Conservation (phyloP, 305 asterid species). For the Nicotiana rustica region DNA sequence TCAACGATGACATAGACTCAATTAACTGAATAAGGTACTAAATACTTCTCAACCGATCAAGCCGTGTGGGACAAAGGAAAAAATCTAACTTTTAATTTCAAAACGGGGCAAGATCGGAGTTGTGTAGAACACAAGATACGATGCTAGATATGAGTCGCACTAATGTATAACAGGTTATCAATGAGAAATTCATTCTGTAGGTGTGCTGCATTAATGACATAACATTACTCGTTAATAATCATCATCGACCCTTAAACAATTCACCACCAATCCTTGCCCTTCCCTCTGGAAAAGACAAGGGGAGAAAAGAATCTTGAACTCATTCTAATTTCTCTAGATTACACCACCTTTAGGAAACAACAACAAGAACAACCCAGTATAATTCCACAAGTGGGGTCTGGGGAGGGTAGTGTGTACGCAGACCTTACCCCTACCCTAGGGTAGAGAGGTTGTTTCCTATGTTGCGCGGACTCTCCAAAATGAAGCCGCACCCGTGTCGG, state of each 20-base stretch:
- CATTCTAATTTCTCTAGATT: slow-evolving; percentile 14
- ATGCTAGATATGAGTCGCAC: background rate
- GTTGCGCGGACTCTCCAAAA: too few relatives aligned
- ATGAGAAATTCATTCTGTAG: too few relatives aligned
- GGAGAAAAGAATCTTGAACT: background rate
- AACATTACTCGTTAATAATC: background rate
- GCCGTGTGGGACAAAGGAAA: background rate
- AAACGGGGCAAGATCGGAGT: background rate
- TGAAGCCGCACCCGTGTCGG: too few relatives aligned
- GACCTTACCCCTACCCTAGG: too few relatives aligned
- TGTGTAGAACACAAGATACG: background rate
- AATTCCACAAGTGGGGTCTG: too few relatives aligned
- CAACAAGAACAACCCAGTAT: too few relatives aligned
- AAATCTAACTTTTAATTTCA: background rate
- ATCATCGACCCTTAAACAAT: background rate
- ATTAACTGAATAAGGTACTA: background rate
- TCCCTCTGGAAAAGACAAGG: background rate
- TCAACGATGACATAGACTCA: background rate
- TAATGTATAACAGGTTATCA: background rate
- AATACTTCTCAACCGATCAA: slow-evolving; percentile 8
- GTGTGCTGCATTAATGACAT: too few relatives aligned
- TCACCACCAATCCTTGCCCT: background rate
- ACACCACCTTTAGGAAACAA: too few relatives aligned
- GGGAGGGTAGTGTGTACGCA: too few relatives aligned
- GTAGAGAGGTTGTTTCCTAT: too few relatives aligned